A percentile compares a stretch with the other conserved stretches of the same genome.
These are phyloP conservation scores for Eucalyptus pauciflora DNA, from an alignment of 345 rosid species.

Conservation along the genomic window DNA sequence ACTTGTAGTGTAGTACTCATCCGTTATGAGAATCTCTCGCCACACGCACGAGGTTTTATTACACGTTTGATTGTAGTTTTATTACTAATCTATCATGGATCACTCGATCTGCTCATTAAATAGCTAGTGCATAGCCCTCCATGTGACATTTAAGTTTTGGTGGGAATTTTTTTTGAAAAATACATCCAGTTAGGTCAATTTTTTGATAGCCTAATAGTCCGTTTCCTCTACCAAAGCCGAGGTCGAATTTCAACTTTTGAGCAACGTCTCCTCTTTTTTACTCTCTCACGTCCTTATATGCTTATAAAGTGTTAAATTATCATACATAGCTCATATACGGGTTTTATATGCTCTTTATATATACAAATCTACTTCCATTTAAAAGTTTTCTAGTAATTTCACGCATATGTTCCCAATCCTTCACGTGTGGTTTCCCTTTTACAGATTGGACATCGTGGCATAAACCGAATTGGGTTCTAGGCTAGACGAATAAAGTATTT, in stretches of 20 bases:
- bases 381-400: fast-evolving
- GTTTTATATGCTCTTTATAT: background rate
- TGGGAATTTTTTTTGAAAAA: background rate
- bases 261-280: background rate
- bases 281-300: background rate
- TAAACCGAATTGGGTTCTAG: background rate
- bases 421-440: fast-evolving
- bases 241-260: background rate
- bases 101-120: background rate
- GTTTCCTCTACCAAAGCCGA: background rate
- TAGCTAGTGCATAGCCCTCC: background rate
- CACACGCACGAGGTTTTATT: background rate
- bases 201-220: background rate
- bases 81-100: background rate
- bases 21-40: background rate
- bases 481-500: background rate
- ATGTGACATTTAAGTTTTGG: background rate
- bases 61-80: background rate
- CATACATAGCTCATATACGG: background rate
- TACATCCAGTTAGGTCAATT: background rate
- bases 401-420: fast-evolving
- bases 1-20: background rate
- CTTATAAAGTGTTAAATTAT: background rate
- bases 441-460: background rate
- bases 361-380: fast-evolving